Evolutionary conservation across 305 asterid genomes (phyloP).

Genomic region (Withania somnifera): DNA sequence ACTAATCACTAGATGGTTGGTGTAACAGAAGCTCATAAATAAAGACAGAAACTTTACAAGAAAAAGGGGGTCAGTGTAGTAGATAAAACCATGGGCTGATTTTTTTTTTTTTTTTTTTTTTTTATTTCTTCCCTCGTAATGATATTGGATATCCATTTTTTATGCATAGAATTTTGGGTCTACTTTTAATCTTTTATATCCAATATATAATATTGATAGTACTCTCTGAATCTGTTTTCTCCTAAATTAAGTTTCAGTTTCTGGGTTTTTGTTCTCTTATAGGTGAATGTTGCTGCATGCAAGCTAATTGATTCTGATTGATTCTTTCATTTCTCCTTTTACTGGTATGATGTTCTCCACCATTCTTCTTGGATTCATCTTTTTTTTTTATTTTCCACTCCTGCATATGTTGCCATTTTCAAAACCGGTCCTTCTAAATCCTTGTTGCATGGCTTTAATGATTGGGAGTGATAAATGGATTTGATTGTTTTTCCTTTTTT

Average conservation of each 20-base stretch:
- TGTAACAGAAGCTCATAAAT: background rate
- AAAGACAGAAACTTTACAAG: background rate
- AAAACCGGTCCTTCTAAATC: background rate
- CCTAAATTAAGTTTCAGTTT: background rate
- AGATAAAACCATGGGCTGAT: background rate
- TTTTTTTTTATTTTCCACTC: background rate
- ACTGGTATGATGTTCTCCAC: background rate
- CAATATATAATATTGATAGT: background rate
- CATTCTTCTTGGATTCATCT: background rate
- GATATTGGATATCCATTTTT: background rate
- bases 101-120: background rate
- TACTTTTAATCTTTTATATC: background rate
- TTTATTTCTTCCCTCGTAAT: background rate
- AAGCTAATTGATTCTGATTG: conserved; percentile 6
- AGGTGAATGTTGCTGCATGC: conserved; percentile 8
- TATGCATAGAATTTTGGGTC: background rate
- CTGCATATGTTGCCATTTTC: background rate
- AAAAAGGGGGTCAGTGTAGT: background rate
- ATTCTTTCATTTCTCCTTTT: conserved; percentile 7
- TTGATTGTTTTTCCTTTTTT: background rate
- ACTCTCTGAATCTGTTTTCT: background rate
- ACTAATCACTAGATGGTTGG: background rate
- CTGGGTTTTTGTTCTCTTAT: conserved; percentile 2
- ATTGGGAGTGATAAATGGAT: background rate
- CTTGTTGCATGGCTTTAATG: background rate